phyloP scores from a whole-genome alignment of 257 asterid genomes.

The Solanum medicagineum region DNA sequence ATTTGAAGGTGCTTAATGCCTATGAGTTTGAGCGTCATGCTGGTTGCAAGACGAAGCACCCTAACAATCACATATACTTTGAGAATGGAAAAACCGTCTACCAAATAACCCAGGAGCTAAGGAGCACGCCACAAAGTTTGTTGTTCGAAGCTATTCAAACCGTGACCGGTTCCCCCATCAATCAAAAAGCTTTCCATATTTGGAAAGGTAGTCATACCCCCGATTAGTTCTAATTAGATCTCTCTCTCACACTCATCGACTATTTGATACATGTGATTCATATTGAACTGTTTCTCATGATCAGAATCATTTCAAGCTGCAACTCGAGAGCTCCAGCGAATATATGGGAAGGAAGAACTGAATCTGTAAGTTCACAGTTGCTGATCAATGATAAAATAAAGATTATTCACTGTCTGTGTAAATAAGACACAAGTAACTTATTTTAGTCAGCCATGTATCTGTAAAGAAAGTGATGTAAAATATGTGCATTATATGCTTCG shows the following conservation, averaged over 20 bases:
- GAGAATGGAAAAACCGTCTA: conserved; percentile 88
- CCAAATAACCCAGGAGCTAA: conserved; percentile 88
- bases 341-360: conserved; percentile 80
- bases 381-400: conserved; percentile 7
- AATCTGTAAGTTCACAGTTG: conserved; percentile 27
- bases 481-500: background rate
- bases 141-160: conserved; percentile 72
- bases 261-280: background rate
- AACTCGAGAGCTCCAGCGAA: conserved; percentile 87
- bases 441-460: conserved; percentile 6
- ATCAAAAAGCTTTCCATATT: conserved; percentile 79
- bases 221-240: background rate
- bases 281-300: background rate
- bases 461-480: background rate
- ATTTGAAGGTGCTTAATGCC: conserved; percentile 70
- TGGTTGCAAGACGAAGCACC: conserved; percentile 86
- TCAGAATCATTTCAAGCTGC: conserved; percentile 93
- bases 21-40: conserved; percentile 95
- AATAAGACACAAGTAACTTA: conserved; percentile 1
- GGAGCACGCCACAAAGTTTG: conserved; percentile 66
- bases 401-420: conserved; percentile 3
- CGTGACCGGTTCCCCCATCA: conserved; percentile 85
- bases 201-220: conserved; percentile 69
- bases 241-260: background rate
- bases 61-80: conserved; percentile 85